A percentile compares a stretch with the other conserved stretches of the same genome.
Conservation (phyloP, 352 stramenopile species). For the Pythium chondricola region DNA sequence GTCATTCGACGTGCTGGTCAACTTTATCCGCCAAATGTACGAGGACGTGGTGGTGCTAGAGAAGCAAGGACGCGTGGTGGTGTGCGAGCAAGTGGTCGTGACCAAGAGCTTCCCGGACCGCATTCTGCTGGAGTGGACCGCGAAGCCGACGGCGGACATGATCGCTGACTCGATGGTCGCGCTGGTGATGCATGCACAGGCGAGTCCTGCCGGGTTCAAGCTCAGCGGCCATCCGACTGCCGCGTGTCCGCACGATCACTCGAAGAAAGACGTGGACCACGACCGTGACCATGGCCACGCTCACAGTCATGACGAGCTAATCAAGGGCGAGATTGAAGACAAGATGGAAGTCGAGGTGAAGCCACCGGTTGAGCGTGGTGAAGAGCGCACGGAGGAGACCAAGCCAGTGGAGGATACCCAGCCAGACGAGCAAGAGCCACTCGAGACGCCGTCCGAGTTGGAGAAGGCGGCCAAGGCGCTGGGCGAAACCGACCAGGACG, state of each 20-base stretch:
- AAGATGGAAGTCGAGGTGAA: conserved; percentile 5
- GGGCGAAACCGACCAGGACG: conserved; percentile 67
- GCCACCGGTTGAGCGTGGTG: conserved; percentile 12
- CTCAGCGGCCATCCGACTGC: conserved; percentile 64
- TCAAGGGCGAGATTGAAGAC: not conserved
- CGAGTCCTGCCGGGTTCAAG: conserved; percentile 79
- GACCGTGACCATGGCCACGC: conserved; percentile 7
- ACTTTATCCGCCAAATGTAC: conserved; percentile 84
- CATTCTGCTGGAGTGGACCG: conserved; percentile 83
- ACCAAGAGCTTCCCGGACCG: conserved; percentile 30
- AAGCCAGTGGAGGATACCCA: conserved; percentile 21
- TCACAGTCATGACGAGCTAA: not conserved
- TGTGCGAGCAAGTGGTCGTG: conserved; percentile 68
- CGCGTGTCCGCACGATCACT: conserved; percentile 77
- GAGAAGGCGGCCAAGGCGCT: conserved; percentile 61
- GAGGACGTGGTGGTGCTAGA: conserved; percentile 55
- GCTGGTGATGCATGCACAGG: conserved; percentile 92
- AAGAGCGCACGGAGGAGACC: conserved; percentile 15
- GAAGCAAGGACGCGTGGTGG: conserved; percentile 50
- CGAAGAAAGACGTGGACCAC: conserved; percentile 26
- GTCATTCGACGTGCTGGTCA: conserved; percentile 73
- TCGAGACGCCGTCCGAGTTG: conserved; percentile 27
- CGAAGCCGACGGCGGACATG: conserved; percentile 92
- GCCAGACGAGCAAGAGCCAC: conserved; percentile 8
- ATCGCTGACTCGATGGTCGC: conserved; percentile 95